phyloP scores from a whole-genome alignment of 805 yeast species.

The Lachancea kluyveri region DNA sequence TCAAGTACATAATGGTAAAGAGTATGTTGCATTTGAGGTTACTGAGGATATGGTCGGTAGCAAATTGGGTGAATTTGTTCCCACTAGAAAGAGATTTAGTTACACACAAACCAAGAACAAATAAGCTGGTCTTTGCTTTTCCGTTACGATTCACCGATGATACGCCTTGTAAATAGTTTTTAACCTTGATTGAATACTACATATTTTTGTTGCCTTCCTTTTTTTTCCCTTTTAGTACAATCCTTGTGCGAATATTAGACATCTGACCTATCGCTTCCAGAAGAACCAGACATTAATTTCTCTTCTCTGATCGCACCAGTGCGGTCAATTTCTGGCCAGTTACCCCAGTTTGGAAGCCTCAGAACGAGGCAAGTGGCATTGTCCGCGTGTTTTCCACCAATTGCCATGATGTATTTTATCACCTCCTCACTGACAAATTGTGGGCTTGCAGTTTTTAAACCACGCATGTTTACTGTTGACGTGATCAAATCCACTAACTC shows the following conservation, averaged over 20 bases:
- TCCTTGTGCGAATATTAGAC: slow-evolving; percentile 2
- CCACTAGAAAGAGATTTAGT: slow-evolving; percentile 82
- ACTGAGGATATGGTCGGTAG: slow-evolving; percentile 96
- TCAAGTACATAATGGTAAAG: slow-evolving; percentile 94
- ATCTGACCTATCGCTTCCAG: slow-evolving; percentile 9
- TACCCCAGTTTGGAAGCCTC: slow-evolving; percentile 86
- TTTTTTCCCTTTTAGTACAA: neutral
- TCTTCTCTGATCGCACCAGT: slow-evolving; percentile 80
- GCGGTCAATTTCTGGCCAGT: slow-evolving; percentile 79
- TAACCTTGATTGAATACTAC: neutral
- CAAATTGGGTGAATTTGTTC: slow-evolving; percentile 92
- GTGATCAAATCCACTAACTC: slow-evolving; percentile 84
- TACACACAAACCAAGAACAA: slow-evolving; percentile 72
- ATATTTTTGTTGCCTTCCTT: neutral
- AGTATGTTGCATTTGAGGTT: slow-evolving; percentile 80
- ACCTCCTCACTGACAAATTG: slow-evolving; percentile 83
- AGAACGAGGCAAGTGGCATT: slow-evolving; percentile 90
- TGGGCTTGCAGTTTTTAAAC: slow-evolving; percentile 71
- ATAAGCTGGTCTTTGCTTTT: slow-evolving; percentile 11
- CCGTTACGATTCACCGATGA: neutral
- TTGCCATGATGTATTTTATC: slow-evolving; percentile 71
- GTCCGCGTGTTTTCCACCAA: slow-evolving; percentile 75
- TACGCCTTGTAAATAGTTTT: slow-evolving; percentile 1
- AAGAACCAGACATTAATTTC: slow-evolving; percentile 34
- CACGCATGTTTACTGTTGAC: slow-evolving; percentile 52